Conservation (phyloP, 2,329 filamentous ascomycete species). For the Albifimbria verrucaria region DNA sequence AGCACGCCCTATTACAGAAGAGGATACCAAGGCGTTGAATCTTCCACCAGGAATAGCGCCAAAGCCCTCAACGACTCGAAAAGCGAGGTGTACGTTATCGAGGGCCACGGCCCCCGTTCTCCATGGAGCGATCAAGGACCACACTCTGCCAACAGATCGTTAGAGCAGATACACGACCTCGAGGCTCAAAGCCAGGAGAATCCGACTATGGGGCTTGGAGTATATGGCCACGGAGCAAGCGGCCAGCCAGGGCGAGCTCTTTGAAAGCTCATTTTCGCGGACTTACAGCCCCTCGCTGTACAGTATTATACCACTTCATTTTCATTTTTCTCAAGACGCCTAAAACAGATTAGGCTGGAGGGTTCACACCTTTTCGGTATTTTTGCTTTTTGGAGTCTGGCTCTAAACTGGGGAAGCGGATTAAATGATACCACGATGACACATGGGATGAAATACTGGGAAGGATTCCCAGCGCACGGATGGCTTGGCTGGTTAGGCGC, state of each 20-base stretch:
- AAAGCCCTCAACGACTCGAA: slow-evolving; percentile 16
- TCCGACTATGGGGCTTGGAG: slow-evolving; percentile 10
- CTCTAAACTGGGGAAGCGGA: not conserved
- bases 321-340: not conserved
- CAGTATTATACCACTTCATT: too few relatives aligned
- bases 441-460: too few relatives aligned
- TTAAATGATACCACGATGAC: not conserved
- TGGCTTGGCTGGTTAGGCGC: too few relatives aligned
- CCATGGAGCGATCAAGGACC: slow-evolving; percentile 15
- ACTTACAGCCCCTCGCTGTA: too few relatives aligned
- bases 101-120: slow-evolving; percentile 22
- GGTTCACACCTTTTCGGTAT: not conserved
- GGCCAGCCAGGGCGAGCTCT: not conserved
- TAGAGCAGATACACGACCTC: slow-evolving; percentile 26
- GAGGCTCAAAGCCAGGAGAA: slow-evolving; percentile 28
- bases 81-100: slow-evolving; percentile 34
- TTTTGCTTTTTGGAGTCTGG: not conserved
- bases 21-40: not conserved
- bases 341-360: not conserved
- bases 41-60: not conserved
- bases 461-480: too few relatives aligned
- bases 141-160: slow-evolving; percentile 15
- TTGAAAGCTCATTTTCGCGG: not conserved
- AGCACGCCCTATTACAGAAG: not conserved
- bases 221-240: not conserved